Evolutionary conservation across 345 rosid genomes (phyloP).

Genomic region (Pseudoturritis turrita): DNA sequence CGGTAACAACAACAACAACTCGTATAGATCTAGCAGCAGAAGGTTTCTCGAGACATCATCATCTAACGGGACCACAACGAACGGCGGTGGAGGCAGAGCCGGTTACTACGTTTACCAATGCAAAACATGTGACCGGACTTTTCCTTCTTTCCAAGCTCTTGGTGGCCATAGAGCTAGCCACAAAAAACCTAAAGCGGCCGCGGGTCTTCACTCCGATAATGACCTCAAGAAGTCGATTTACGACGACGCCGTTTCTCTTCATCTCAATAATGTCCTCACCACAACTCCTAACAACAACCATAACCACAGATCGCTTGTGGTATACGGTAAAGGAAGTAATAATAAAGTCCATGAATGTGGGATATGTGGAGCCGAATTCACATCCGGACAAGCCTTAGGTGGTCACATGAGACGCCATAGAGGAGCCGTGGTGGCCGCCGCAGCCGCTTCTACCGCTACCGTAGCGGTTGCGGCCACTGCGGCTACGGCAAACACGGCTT

Average conservation of each 20-base stretch:
- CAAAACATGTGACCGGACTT: slow-evolving; percentile 80
- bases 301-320: slow-evolving; percentile 28
- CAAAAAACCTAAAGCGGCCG: slow-evolving; percentile 60
- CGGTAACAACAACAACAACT: slow-evolving; percentile 11
- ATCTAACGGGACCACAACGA: slow-evolving; percentile 21
- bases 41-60: slow-evolving; percentile 59
- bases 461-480: slow-evolving; percentile 12
- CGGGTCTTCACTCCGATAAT: slow-evolving; percentile 12
- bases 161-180: slow-evolving; percentile 99
- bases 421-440: slow-evolving; percentile 28
- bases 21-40: slow-evolving; percentile 53
- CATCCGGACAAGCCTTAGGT: slow-evolving; percentile 96
- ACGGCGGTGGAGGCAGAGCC: slow-evolving; percentile 44
- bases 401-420: slow-evolving; percentile 98
- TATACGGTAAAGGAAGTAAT: slow-evolving; percentile 13
- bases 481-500: slow-evolving; percentile 33
- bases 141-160: slow-evolving; percentile 94
- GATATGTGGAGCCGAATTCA: slow-evolving; percentile 82
- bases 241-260: slow-evolving; percentile 49
- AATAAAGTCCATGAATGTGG: slow-evolving; percentile 86
- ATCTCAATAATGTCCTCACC: slow-evolving; percentile 36
- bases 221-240: slow-evolving; percentile 43
- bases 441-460: slow-evolving; percentile 15
- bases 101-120: slow-evolving; percentile 89
- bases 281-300: slow-evolving; percentile 19